phyloP scores from a whole-genome alignment of 2,329 filamentous ascomycete genomes.

The Myriosclerotinia scirpicola region DNA sequence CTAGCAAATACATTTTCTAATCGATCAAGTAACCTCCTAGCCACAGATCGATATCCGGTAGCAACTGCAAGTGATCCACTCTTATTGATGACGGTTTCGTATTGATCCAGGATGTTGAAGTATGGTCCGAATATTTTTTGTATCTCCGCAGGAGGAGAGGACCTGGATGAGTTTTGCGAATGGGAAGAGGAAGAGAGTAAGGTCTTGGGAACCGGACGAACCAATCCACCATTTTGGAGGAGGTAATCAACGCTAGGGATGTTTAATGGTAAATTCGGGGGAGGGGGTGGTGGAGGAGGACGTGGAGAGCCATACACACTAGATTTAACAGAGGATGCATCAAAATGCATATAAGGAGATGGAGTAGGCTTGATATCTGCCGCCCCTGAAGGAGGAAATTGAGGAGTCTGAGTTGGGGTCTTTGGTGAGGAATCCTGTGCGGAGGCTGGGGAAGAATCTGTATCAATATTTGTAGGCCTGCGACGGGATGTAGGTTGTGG shows the following conservation, averaged over 20 bases:
- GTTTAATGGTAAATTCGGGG: constrained; percentile 56
- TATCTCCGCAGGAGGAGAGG: constrained; percentile 52
- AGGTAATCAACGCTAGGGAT: constrained; percentile 88
- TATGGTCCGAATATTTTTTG: constrained; percentile 80
- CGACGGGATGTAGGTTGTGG: constrained; percentile 45
- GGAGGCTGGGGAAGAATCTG: constrained; percentile 49
- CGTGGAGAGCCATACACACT: constrained; percentile 39
- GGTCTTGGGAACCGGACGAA: constrained; percentile 68
- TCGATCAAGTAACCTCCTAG: constrained; percentile 81
- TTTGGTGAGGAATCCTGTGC: constrained; percentile 57
- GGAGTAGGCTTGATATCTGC: constrained; percentile 37
- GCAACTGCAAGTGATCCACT: constrained; percentile 92
- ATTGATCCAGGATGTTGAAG: constrained; percentile 80
- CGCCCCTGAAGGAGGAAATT: constrained; percentile 43
- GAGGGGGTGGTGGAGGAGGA: constrained; percentile 74
- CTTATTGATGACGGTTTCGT: constrained; percentile 74
- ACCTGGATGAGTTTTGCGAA: constrained; percentile 50
- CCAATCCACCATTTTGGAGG: constrained; percentile 81
- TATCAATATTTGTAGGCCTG: constrained; percentile 33
- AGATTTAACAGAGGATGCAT: constrained; percentile 36
- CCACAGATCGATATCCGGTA: constrained; percentile 93
- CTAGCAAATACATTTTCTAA: constrained; percentile 92
- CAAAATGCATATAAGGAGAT: constrained; percentile 42
- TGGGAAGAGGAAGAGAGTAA: constrained; percentile 58
- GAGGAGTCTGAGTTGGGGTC: constrained; percentile 58